These are phyloP conservation scores for Ephemerocybe angulata DNA, from an alignment of 768 basidiomycete species.

Conservation along the genomic window DNA sequence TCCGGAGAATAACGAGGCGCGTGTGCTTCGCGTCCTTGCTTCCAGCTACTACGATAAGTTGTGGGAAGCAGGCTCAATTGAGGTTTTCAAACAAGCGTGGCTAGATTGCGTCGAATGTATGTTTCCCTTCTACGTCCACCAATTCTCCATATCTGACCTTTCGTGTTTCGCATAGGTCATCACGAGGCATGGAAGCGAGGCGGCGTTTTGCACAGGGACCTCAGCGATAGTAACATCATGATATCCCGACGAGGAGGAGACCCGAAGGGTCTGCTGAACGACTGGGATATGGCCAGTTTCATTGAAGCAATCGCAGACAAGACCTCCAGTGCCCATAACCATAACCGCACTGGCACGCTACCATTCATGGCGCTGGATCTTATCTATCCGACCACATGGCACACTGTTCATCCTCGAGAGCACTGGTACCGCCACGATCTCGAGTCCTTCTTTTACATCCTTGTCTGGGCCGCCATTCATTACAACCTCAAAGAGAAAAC, in stretches of 20 bases:
- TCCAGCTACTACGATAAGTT: conserved; percentile 16
- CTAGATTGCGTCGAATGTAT: conserved; percentile 30
- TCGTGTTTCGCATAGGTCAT: conserved; percentile 18
- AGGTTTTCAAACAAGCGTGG: conserved; percentile 25
- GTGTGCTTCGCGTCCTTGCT: conserved; percentile 17
- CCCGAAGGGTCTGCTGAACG: conserved; percentile 22
- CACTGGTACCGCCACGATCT: conserved; percentile 21
- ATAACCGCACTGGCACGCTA: conserved; percentile 16
- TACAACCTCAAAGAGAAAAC: conserved; percentile 2
- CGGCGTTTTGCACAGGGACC: conserved; percentile 28
- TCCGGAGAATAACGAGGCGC: neutral
- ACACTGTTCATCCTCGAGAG: neutral
- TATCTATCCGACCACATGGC: conserved; percentile 4
- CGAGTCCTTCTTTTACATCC: conserved; percentile 22
- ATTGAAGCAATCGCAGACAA: neutral
- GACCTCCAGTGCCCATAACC: neutral
- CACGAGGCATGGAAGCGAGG: conserved; percentile 17
- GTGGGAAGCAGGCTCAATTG: conserved; percentile 17
- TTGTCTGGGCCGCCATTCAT: conserved; percentile 17
- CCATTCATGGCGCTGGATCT: conserved; percentile 31
- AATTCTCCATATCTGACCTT: neutral
- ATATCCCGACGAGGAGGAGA: neutral
- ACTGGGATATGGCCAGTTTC: conserved; percentile 22
- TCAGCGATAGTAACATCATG: conserved; percentile 31
- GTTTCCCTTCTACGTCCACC: conserved; percentile 5